phyloP scores from a whole-genome alignment of 164 flowering plant species.

The Sedum album region DNA sequence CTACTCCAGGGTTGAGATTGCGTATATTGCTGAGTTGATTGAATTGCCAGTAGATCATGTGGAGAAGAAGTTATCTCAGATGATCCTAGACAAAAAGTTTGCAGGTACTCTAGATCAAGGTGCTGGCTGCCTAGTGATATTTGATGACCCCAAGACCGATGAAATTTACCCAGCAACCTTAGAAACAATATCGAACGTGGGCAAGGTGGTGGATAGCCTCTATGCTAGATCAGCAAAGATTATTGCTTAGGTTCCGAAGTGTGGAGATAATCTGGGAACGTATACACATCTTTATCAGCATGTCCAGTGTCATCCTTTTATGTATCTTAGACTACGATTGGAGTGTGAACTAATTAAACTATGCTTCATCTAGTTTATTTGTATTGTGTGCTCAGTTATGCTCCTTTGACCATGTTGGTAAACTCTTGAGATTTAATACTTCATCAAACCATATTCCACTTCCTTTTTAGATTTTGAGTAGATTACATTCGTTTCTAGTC shows the following conservation, averaged over 20 bases:
- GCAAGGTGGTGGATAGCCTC: conserved; percentile 21
- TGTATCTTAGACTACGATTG: not conserved
- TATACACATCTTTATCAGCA: not conserved
- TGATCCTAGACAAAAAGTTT: conserved; percentile 67
- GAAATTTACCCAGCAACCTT: conserved; percentile 51
- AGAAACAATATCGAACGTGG: conserved; percentile 57
- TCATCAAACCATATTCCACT: too few species aligned
- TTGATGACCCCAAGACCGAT: conserved; percentile 49
- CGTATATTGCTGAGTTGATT: conserved; percentile 49
- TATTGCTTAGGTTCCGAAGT: conserved; percentile 33
- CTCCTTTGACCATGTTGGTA: too few species aligned
- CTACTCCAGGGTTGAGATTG: conserved; percentile 58
- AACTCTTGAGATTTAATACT: too few species aligned
- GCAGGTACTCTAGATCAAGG: conserved; percentile 68
- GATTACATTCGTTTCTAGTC: too few species aligned
- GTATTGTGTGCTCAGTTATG: too few species aligned
- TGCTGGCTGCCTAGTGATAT: conserved; percentile 59
- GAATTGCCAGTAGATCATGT: conserved; percentile 50
- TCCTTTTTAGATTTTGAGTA: not conserved
- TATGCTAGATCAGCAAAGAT: conserved; percentile 64
- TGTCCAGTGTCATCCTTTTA: not conserved
- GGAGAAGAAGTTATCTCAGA: conserved; percentile 61
- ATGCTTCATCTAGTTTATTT: not conserved
- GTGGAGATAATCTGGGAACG: not conserved
- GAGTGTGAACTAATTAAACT: not conserved